Evolutionary conservation across 2,329 filamentous ascomycete species (phyloP), one percentile per base, ranked within the genome.

Genomic region (Pseudonectria foliicola): DNA sequence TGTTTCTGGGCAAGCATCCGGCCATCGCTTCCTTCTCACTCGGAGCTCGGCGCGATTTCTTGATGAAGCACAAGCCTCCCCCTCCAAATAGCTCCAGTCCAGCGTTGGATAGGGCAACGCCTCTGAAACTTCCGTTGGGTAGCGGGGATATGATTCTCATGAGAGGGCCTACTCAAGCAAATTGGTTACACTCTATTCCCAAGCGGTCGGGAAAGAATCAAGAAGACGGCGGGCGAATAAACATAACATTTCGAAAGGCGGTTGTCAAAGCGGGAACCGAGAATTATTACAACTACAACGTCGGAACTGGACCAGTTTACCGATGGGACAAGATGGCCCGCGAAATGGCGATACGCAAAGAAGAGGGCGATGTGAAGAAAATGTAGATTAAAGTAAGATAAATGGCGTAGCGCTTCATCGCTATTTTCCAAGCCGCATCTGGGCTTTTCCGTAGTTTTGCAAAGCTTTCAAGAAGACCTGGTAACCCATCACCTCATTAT

Each of bases 381-480:
- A 27, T 36, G 33, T 29, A 31, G 25, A 27, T 13, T 27, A 25
- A 27, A 26, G 27, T 26, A 30, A 24, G 16, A 32, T 30, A 44
- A 38, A 35, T n/a, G 30, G 25, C 33, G 41, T 12, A 8, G 10
- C 12, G n/a, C 3, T 25, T 24, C 3, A 8, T 15, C 16, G 30
- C 56, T 68, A 80, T 54, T 70, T 75, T 28, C 89, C 89, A 51
- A 89, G 78, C 38, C 89, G 77, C 75, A 96, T 93, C 61, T 95
- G 85, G 4, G 89, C 90, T 46, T 80, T 81, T 8, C 87, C 83
- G 63, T 78, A 98, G 52, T 82, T 86, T 59, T 85, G 82, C 49
- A 98, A 64, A 1, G 82, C 90, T 44, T 82, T 75, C 45, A 96
- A 68, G 60, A 96, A 98, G 21, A 94, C 83, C 56, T 95, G 89